phyloP scores from a whole-genome alignment of 495 filamentous ascomycete species.

The Hypomontagnella submonticulosa region DNA sequence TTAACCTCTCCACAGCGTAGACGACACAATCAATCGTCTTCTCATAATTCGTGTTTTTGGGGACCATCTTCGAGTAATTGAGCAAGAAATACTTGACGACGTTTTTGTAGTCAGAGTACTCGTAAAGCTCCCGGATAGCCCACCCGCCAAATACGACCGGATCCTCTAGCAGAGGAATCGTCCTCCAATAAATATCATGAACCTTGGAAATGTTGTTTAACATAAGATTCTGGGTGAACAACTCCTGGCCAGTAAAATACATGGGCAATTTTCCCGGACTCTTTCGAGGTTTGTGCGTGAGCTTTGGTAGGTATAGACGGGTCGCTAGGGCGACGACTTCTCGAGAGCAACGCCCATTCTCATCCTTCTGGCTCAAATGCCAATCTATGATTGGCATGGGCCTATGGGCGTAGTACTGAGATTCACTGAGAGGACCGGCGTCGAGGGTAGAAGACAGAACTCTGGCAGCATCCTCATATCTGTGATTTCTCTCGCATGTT shows the following conservation, averaged over 20 bases:
- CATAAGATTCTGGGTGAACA: conserved; percentile 46
- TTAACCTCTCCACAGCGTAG: conserved; percentile 42
- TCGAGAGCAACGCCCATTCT: conserved; percentile 6
- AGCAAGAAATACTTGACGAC: conserved; percentile 49
- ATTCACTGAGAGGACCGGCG: conserved; percentile 48
- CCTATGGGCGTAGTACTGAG: conserved; percentile 47
- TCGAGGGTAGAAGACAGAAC: conserved; percentile 46
- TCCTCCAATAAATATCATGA: conserved; percentile 48
- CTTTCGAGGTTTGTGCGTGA: conserved; percentile 41
- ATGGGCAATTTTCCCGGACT: conserved; percentile 22
- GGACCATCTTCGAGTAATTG: conserved; percentile 45
- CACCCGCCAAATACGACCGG: conserved; percentile 33
- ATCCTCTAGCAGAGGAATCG: conserved; percentile 29
- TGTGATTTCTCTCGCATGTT: conserved; percentile 44
- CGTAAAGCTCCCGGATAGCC: conserved; percentile 46
- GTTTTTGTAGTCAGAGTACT: conserved; percentile 44
- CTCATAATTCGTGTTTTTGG: conserved; percentile 29
- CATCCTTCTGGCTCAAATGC: conserved; percentile 36
- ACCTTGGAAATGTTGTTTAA: conserved; percentile 31
- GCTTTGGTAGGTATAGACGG: conserved; percentile 50
- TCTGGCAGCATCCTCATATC: conserved; percentile 46
- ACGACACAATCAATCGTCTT: conserved; percentile 45
- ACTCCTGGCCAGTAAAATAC: conserved; percentile 43
- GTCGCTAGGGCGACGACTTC: conserved; percentile 42
- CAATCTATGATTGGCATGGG: conserved; percentile 49